A percentile compares a stretch with the other conserved stretches of the same genome.
These are phyloP conservation scores for Ramaria sp. DNA, from an alignment of 768 basidiomycete genomes.

Conservation along the genomic window DNA sequence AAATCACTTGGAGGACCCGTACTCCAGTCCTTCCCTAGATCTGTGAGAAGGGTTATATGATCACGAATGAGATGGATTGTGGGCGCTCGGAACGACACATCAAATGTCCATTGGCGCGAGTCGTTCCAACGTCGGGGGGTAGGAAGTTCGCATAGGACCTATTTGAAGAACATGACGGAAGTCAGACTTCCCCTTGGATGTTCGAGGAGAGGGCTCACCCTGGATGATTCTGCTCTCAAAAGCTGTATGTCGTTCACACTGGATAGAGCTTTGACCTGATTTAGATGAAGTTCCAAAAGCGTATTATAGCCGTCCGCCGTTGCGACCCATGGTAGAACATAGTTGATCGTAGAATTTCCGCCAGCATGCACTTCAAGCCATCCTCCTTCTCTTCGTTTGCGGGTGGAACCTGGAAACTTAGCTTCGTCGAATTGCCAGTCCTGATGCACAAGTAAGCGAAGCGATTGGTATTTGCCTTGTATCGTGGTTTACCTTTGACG, in stretches of 20 bases:
- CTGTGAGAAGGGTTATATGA: slow-evolving; percentile 89
- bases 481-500: slow-evolving; percentile 55
- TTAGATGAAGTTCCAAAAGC: slow-evolving; percentile 70
- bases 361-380: slow-evolving; percentile 67
- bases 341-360: slow-evolving; percentile 77
- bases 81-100: slow-evolving; percentile 62
- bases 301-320: slow-evolving; percentile 67
- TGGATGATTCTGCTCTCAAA: slow-evolving; percentile 65
- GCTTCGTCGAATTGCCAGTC: slow-evolving; percentile 89
- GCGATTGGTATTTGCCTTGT: not conserved
- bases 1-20: slow-evolving; percentile 74
- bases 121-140: slow-evolving; percentile 76
- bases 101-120: slow-evolving; percentile 67
- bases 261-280: slow-evolving; percentile 64
- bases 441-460: slow-evolving; percentile 23
- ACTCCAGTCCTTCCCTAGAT: slow-evolving; percentile 88
- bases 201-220: slow-evolving; percentile 33
- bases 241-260: slow-evolving; percentile 84
- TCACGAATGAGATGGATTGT: slow-evolving; percentile 75
- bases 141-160: slow-evolving; percentile 38
- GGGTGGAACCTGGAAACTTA: slow-evolving; percentile 34
- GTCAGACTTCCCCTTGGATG: slow-evolving; percentile 10
- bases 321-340: slow-evolving; percentile 74
- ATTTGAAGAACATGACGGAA: not conserved
- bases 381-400: slow-evolving; percentile 47